Evolutionary conservation across 441 rosid species (phyloP), one percentile per base, ranked within the genome.

Genomic region (Euphorbia corollata): DNA sequence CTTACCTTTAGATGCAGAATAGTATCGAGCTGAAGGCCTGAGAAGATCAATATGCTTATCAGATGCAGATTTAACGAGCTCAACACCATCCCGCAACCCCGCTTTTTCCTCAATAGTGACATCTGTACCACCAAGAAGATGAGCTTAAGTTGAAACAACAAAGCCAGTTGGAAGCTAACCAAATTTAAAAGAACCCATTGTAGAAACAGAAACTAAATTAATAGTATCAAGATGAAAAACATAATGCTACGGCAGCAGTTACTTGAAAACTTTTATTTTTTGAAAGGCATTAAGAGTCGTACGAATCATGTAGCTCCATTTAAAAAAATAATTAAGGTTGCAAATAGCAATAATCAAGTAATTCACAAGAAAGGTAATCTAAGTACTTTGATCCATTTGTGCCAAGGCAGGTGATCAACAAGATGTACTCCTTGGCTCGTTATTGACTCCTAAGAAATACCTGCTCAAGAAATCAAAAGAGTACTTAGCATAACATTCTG

Each of bases 41-140:
- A 87, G 75, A 69, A 84, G 89, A 84, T 84, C 88, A 54, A 77
- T 68, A 80, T 84, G 87, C 74, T 84, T 92, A 65, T 87, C 91
- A 59, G 83, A 75, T 22, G 51, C 65, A 32, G 92, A 73, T 75
- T 80, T 87, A 15, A 78, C 83, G 79, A 88, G 41, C 76, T 84
- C 94, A 20, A 80, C 65, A 50, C 78, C 84, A 61, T 72, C 82
- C 53, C 78, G 75, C 48, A 80, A 67, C 72, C 64, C 71, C 53
- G 69, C 81, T n/a, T 59, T 69, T 58, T 79, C 82, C 64, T 73
- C 81, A 38, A 68, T 53, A 36, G 72, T 54, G 61, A 67, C 68
- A 76, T 73, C 97, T 86, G 76, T 68, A 68, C 41, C 10, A 68
- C 43, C 64, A 62, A 64, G 65, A 68, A 64, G 8, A 68, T 58